Base-by-base conservation (phyloP, 1,139 yeast genomes). In the Saccharomycopsis hybrid region DNA sequence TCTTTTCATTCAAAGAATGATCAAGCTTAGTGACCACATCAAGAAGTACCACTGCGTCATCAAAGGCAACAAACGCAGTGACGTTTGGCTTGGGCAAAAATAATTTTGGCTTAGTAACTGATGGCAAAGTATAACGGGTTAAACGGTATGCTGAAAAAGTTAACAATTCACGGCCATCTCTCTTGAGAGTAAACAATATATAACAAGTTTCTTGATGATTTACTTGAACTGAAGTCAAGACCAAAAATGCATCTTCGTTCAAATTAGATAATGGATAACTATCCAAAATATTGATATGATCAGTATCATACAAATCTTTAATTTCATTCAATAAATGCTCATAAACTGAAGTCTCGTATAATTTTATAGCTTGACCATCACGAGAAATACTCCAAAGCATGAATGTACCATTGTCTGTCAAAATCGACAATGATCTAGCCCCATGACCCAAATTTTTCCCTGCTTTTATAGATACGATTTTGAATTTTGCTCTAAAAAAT, bases 1-100 rank as follows among this genome's bases (percentile, higher is more conserved):
- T 77, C 48, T 70, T 71, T 29, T 69, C 54, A 13, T 62, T 61
- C 48, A 61, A 65, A 36, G 60, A 59, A 56, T 74, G 72, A 58
- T 77, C 76, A 47, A 70, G 67, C 39, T 68, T 68, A 24, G 78
- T 73, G 4, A 65, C 60, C 30, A 85, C 71, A 57, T 87, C 94
- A 2, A 85, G 73, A 48, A 88, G 62, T 1, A 86, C 80, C 18
- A 87, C 72, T 0, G 86, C 76, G 50, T 78, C 74, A 5, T 77
- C 77, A 50, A 83, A 71, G 2, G 80, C 68, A 4, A 85, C 76
- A 63, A 82, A 82, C 2, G 86, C 83, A 0, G 89, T 80, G 18
- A 71, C 69, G 3, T 76, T 74, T 1, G 86, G 85, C 5, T 68
- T 64, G 4, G 94, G 94, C 31, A 84, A 70, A 47, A 70, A 72